Base-by-base conservation (phyloP, 306 rosid genomes). In the Mucuna pruriens region DNA sequence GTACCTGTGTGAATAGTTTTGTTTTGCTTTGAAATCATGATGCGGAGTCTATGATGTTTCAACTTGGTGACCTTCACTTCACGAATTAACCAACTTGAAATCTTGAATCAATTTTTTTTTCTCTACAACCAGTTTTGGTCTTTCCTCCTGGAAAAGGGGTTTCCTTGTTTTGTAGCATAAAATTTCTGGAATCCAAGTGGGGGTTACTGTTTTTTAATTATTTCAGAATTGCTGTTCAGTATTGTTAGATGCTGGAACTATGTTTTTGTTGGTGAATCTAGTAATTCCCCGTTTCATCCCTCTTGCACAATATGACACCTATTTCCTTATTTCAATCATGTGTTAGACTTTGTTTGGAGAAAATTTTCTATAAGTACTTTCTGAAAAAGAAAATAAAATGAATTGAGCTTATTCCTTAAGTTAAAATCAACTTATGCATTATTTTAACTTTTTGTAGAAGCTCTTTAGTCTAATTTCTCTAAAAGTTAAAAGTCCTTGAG, bases 171-270 rank as follows among this genome's bases (percentile, higher is more conserved):
- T 49, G 23, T 9, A 40, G 65, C 22, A 44, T 73, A 54, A 54
- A 65, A 65, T 44, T 11, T 46, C 19, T 63, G 25, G 79, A 62
- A 29, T n/a, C 20, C 38, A n/a, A 70, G 44, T 70, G 15, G 54
- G 48, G 55, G 39, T 75, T 72, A 57, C 58, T 64, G 38, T 45
- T 79, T 68, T 29, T 71, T 15, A 51, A 45, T 22, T 45, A 33
- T 45, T 46, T 74, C 51, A 67, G 23, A 82, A 70, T 54, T 61
- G 16, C 5, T 76, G 40, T 48, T 78, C 11, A 61, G 15, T 62
- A n/a, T 78, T 82, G 67, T 61, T 54, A 15, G 61, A 61, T 77
- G 75, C 29, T 36, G 69, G 9, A 77, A 60, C 57, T 20, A 42
- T 2, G 74, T 17, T 71, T 72, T 20, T n/a, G 61, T 52, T 26